A percentile compares a stretch with the other conserved stretches of the same genome.
Conservation (phyloP, 352 stramenopile genomes). For the Phytophthora uliginosa region DNA sequence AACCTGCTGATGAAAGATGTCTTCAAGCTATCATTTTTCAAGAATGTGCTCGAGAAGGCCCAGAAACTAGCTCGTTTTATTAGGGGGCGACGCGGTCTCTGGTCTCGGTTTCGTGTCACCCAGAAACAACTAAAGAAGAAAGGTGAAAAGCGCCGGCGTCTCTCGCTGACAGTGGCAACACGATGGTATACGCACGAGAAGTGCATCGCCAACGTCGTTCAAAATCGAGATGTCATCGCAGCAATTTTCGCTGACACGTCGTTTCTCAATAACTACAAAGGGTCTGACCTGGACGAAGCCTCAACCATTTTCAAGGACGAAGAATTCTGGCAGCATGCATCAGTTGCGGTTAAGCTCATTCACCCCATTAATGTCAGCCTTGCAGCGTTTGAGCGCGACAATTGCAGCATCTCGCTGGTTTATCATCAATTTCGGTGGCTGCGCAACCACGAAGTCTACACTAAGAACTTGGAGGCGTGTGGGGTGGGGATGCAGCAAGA, state of each 20-base stretch:
- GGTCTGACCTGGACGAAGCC: not conserved
- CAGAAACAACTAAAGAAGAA: not conserved
- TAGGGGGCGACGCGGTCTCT: not conserved
- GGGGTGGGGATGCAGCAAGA: no score
- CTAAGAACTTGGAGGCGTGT: no score
- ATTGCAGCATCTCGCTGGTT: conserved; percentile 23
- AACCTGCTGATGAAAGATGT: conserved; percentile 34
- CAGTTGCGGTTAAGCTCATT: not conserved
- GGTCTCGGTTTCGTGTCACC: not conserved
- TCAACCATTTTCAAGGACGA: not conserved
- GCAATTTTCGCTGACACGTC: conserved; percentile 7
- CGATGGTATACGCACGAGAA: conserved; percentile 26
- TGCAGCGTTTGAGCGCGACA: conserved; percentile 22
- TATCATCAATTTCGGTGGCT: conserved; percentile 23
- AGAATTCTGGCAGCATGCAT: conserved; percentile 2
- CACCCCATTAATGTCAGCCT: conserved; percentile 8
- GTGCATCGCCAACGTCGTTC: conserved; percentile 10
- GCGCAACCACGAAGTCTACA: no score
- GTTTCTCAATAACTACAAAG: conserved; percentile 5
- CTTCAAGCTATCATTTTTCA: conserved; percentile 8
- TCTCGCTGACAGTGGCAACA: conserved; percentile 10
- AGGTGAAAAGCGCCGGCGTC: conserved; percentile 2
- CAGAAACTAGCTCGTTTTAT: conserved; percentile 2
- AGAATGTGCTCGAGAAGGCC: not conserved
- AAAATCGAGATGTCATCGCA: conserved; percentile 6